phyloP scores from a whole-genome alignment of 768 basidiomycete species.

The Russula foetens region DNA sequence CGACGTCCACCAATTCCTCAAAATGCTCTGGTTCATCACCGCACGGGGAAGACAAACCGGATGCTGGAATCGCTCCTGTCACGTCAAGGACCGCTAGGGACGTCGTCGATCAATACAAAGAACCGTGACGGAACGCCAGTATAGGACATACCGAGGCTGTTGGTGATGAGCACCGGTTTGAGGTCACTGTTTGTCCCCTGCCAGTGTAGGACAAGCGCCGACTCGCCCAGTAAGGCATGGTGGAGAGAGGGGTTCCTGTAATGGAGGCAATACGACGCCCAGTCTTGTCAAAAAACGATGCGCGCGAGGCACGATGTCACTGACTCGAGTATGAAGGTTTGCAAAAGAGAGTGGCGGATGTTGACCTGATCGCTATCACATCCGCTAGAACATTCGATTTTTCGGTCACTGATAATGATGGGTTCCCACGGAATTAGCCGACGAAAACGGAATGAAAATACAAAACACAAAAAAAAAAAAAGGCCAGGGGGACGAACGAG shows the following conservation, averaged over 20 bases:
- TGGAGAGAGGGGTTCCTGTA: not conserved
- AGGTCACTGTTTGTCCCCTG: not conserved
- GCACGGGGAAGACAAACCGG: not conserved
- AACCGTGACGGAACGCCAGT: not conserved
- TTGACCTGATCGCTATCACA: not conserved
- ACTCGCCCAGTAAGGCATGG: not conserved
- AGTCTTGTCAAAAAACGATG: not conserved
- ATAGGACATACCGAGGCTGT: not conserved
- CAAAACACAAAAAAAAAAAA: no score
- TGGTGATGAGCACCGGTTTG: constrained; percentile 3
- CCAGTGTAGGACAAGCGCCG: constrained; percentile 7
- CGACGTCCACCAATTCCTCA: not conserved
- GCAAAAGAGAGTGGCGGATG: not conserved
- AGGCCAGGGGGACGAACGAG: not conserved
- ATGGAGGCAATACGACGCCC: not conserved
- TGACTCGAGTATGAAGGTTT: not conserved
- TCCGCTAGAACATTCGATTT: not conserved
- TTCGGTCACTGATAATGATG: not conserved
- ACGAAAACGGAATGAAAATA: not conserved
- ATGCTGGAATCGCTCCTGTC: not conserved
- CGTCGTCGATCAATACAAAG: not conserved
- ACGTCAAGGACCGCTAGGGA: not conserved
- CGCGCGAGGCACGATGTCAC: not conserved
- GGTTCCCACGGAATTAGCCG: not conserved
- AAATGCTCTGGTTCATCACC: not conserved